Evolutionary conservation across 805 yeast genomes (phyloP), one percentile per base, ranked within the genome.

Genomic region (Metschnikowia noctiluminum): DNA sequence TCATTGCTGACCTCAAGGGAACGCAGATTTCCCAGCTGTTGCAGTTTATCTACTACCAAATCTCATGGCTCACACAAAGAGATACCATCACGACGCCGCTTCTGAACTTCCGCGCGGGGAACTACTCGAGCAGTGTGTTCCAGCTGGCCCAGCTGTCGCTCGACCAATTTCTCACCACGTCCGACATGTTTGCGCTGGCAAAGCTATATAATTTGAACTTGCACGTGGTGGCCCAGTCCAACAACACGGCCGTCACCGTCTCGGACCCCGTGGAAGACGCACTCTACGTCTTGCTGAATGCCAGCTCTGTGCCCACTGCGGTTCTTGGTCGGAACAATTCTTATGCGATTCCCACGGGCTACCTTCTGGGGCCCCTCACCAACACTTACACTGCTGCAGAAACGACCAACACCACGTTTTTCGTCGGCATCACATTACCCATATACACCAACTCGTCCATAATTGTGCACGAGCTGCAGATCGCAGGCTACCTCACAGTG

Each of bases 1-100:
- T 88, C 39, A 87, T 89, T 16, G 87, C 96, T 2, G 87, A 87
- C 63, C 70, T 90, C 48, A 89, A 89, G 64, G 81, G 92, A 0
- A 79, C 91, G 0, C 96, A 90, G 64, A 71, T 89, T 16, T 77
- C 76, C 46, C 96, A 89, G 65, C 78, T 81, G 37, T 69, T 87
- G 49, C 78, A 78, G 50, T 77, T 74, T 51, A 70, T 80, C 28
- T 84, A 81, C 62, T 87, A 84, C 60, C 95, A 89, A 64, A 77
- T 84, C 2, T 76, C 77, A 48, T 82, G 86, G 72, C 68, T 89
- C 9, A 69, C 88, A 1, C 72, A 81, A 3, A 76, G 84, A 56
- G 87, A 82, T 49, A 64, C 83, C 1, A 62, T 90, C 8, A 84
- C 82, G 52, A 58, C 65, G 12, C 82, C 94, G 0, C 68, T 89